Evolutionary conservation across 164 flowering plant species (phyloP).

Genomic region (Aristolochia californica): DNA sequence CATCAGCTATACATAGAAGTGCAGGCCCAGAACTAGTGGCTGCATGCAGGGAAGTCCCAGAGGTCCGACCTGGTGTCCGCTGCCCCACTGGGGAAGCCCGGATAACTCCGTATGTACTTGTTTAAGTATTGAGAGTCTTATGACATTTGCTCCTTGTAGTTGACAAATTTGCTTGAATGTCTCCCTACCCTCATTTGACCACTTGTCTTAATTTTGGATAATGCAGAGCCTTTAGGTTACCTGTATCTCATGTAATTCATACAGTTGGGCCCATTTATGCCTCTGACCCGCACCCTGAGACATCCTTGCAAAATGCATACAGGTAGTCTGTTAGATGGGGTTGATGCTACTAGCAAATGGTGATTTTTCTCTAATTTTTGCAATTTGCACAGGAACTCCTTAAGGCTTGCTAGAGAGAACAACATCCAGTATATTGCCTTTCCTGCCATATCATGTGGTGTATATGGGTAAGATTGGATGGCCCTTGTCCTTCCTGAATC

Average conservation of each 20-base stretch:
- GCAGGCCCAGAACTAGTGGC: constrained; percentile 81
- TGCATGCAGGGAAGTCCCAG: constrained; percentile 68
- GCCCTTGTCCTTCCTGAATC: too few relatives aligned
- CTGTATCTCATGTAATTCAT: constrained; percentile 81
- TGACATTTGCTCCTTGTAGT: neutral
- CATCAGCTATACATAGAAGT: constrained; percentile 83
- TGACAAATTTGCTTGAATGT: neutral
- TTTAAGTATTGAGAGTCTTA: neutral
- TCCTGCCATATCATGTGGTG: constrained; percentile 94
- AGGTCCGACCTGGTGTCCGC: constrained; percentile 75
- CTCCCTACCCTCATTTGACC: neutral
- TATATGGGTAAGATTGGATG: constrained; percentile 40
- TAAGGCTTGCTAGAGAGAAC: constrained; percentile 67
- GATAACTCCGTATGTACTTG: constrained; percentile 60
- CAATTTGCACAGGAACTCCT: constrained; percentile 45
- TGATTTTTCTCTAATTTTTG: too few relatives aligned
- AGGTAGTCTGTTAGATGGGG: constrained; percentile 23
- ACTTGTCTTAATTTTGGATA: neutral
- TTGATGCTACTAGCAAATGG: too few relatives aligned
- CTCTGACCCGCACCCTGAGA: constrained; percentile 43
- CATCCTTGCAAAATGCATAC: constrained; percentile 58
- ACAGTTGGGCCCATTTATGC: constrained; percentile 92
- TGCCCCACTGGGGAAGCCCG: constrained; percentile 97
- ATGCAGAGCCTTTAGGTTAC: constrained; percentile 77
- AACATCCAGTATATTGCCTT: constrained; percentile 76